These are phyloP conservation scores for Earliella scabrosa DNA, from an alignment of 1,284 basidiomycete species.

Conservation along the genomic window DNA sequence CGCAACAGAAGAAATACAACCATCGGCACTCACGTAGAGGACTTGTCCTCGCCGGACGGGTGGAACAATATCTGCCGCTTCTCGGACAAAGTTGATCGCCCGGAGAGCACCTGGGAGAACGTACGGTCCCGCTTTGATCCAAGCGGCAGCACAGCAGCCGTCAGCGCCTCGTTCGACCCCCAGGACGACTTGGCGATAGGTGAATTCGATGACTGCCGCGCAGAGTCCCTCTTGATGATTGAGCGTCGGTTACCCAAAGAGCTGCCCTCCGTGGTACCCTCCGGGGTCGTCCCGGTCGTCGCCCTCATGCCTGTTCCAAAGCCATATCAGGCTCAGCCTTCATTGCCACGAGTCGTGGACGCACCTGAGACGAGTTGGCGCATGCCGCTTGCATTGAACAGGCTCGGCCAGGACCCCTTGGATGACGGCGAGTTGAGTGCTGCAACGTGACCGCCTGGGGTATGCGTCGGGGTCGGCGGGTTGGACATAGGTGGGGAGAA, in stretches of 20 bases:
- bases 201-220: conserved; percentile 32
- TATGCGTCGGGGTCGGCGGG: conserved; percentile 41
- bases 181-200: conserved; percentile 60
- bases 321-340: background rate
- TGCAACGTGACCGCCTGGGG: conserved; percentile 27
- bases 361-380: conserved; percentile 66
- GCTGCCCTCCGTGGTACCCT: background rate
- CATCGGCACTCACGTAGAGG: conserved; percentile 24
- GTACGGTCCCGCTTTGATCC: conserved; percentile 46
- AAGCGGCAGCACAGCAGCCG: conserved; percentile 41
- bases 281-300: conserved; percentile 9
- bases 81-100: conserved; percentile 33
- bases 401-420: conserved; percentile 74
- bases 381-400: conserved; percentile 67
- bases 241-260: conserved; percentile 6
- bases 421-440: conserved; percentile 55
- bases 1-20: background rate
- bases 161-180: conserved; percentile 38
- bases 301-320: conserved; percentile 15
- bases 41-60: conserved; percentile 25
- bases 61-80: conserved; percentile 41
- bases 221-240: conserved; percentile 20
- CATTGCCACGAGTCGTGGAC: conserved; percentile 25
- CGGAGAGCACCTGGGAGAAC: conserved; percentile 40
- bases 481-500: conserved; percentile 41